A percentile compares a stretch with the other conserved stretches of the same genome.
Conservation (phyloP, 164 flowering plant genomes). For the Vitis labrusca region DNA sequence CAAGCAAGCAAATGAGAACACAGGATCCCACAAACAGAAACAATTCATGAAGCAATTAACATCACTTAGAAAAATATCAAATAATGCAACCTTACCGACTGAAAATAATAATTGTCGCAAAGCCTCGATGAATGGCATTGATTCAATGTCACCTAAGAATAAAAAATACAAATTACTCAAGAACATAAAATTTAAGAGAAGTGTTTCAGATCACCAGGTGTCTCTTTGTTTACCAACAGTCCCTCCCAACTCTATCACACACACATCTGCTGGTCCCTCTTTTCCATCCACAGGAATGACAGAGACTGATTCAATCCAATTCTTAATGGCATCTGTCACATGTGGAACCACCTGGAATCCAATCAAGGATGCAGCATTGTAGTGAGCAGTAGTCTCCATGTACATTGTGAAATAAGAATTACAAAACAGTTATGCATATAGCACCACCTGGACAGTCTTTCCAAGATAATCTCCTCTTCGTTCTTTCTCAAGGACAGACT, state of each 20-base stretch:
- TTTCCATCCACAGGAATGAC: constrained; percentile 91
- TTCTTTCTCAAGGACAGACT: constrained; percentile 96
- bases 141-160: constrained; percentile 87
- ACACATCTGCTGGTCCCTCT: constrained; percentile 91
- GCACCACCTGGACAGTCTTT: constrained; percentile 90
- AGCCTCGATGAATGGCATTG: constrained; percentile 99
- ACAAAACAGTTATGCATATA: background rate
- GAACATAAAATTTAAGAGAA: background rate
- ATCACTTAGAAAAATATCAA: background rate
- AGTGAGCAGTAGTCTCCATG: background rate
- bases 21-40: background rate
- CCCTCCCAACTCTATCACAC: constrained; percentile 97
- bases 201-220: background rate
- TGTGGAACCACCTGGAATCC: constrained; percentile 86
- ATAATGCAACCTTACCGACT: constrained; percentile 56
- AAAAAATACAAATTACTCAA: background rate
- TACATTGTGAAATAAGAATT: background rate
- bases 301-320: constrained; percentile 86
- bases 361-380: constrained; percentile 2
- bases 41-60: background rate
- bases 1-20: background rate
- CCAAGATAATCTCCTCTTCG: constrained; percentile 94
- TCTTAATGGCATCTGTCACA: constrained; percentile 89
- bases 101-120: constrained; percentile 85
- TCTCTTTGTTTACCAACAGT: constrained; percentile 72